Evolutionary conservation across 2,329 filamentous ascomycete species (phyloP), one percentile per base, ranked within the genome.

Genomic region (Aspergillus fischeri): DNA sequence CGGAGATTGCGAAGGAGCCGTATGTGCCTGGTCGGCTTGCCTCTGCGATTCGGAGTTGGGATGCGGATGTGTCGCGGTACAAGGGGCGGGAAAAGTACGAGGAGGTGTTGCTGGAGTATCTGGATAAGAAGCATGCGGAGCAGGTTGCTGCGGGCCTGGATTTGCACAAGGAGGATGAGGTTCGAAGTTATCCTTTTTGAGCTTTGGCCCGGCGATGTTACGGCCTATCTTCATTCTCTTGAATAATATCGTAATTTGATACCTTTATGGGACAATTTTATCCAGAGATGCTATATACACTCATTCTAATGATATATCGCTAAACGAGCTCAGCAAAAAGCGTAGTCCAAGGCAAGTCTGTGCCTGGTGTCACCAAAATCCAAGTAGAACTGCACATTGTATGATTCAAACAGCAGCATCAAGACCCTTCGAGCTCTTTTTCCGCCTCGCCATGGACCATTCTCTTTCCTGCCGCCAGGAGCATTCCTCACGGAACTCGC

Each of bases 401-500:
- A 41, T 17, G 29, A 27, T 25, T 51, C 25, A 52, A 24, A 32
- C 41, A 28, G 44, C 27, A 53, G 41, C 54, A 24, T 32, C 27
- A 28, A 49, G 47, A 20, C 35, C 55, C 57, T 60, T 68, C 60
- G 55, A 63, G 51, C 66, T 62, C 47, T 64, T 63, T 57, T 68
- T 72, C 57, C 70, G 72, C 60, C 64, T 70, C 54, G 72, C 73
- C 62, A 67, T 67, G 59, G 89, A 85, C 59, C 85, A 81, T 54
- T 92, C 85, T 73, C 89, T 87, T 10, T 80, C 80, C 64, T 82
- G 80, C 41, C 92, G 80, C 93, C 93, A 97, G 11, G 83, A 81
- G 71, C 93, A 97, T 1, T 78, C 80, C 2, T 90, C 86, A 0
- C 82, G 84, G 72, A 97, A 97, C 63, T 96, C 91, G 68, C 93